Evolutionary conservation across 768 basidiomycete genomes (phyloP).

Genomic region (Termitomyces sp.): DNA sequence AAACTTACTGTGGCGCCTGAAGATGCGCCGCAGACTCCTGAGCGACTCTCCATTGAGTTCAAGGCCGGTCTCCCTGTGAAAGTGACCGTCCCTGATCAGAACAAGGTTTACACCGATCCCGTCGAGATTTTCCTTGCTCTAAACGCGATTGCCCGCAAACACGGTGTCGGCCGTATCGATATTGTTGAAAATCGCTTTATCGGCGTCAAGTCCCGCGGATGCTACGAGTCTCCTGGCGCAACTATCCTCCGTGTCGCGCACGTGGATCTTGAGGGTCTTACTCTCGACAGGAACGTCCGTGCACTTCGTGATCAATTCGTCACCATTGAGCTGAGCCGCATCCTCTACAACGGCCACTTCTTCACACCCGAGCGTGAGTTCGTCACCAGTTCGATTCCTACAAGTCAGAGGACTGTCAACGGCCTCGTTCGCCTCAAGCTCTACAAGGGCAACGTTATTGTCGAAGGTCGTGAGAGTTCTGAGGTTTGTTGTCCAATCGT

Average conservation of each 20-base stretch:
- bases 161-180: conserved; percentile 95
- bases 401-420: conserved; percentile 95
- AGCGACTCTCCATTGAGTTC: conserved; percentile 84
- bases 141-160: conserved; percentile 89
- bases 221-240: conserved; percentile 96
- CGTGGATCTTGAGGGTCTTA: conserved; percentile 94
- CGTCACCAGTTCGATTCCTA: conserved; percentile 82
- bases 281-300: conserved; percentile 96
- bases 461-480: conserved; percentile 87
- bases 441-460: conserved; percentile 93
- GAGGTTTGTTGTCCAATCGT: conserved; percentile 46
- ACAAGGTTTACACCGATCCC: conserved; percentile 75
- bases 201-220: conserved; percentile 98
- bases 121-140: conserved; percentile 92
- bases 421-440: conserved; percentile 86
- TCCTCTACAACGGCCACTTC: conserved; percentile 98
- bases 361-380: conserved; percentile 99
- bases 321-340: conserved; percentile 82
- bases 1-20: conserved; percentile 87
- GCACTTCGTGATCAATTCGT: conserved; percentile 93
- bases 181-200: conserved; percentile 99
- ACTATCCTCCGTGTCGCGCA: conserved; percentile 95
- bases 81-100: conserved; percentile 53
- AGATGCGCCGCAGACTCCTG: conserved; percentile 72
- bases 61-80: conserved; percentile 81